phyloP scores from a whole-genome alignment of 2,329 filamentous ascomycete species.

The Macrophomina pseudophaseolina region DNA sequence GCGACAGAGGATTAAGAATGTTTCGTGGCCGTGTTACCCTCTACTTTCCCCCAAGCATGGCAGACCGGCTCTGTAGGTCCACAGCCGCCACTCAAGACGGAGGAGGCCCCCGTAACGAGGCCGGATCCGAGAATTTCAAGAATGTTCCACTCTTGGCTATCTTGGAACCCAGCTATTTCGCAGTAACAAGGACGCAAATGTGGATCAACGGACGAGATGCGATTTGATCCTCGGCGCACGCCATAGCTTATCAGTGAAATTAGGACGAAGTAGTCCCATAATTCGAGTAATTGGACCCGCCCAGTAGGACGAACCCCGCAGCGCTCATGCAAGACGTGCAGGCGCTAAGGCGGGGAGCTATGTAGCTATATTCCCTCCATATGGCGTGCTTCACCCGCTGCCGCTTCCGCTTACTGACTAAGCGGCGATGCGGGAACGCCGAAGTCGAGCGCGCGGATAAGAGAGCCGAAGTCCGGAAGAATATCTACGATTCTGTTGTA shows the following conservation, averaged over 20 bases:
- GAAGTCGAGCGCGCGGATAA: not conserved
- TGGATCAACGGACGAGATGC: slow-evolving; percentile 4
- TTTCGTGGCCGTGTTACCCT: not conserved
- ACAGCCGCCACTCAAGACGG: slow-evolving; percentile 13
- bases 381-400: slow-evolving; percentile 18
- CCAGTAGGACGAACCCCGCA: slow-evolving; percentile 1
- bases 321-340: not conserved
- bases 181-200: not conserved
- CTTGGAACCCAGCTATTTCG: not conserved
- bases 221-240: slow-evolving; percentile 2
- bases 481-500: not conserved
- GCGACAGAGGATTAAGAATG: not conserved
- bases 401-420: slow-evolving; percentile 19
- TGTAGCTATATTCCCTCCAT: slow-evolving; percentile 16
- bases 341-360: slow-evolving; percentile 20
- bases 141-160: not conserved
- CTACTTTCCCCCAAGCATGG: not conserved
- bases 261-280: not conserved
- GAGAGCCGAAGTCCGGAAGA: not conserved
- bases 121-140: not conserved
- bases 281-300: not conserved
- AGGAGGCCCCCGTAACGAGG: not conserved
- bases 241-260: slow-evolving; percentile 13
- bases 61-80: not conserved
- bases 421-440: slow-evolving; percentile 14